phyloP scores from a whole-genome alignment of 2,329 filamentous ascomycete genomes.

The Berkeleyomyces basicola region DNA sequence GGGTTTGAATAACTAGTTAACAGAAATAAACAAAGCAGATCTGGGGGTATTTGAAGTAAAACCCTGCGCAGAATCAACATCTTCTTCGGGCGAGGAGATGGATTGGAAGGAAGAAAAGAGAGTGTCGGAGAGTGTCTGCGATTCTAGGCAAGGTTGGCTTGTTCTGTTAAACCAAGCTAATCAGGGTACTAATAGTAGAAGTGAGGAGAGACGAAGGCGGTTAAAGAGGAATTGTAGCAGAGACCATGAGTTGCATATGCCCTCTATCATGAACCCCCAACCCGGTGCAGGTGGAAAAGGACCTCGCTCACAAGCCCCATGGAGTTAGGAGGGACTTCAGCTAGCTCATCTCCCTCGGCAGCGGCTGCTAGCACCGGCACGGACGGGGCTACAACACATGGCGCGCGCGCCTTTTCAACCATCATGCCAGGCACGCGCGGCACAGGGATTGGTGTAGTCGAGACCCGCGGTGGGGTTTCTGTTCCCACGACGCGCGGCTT shows the following conservation, averaged over 20 bases:
- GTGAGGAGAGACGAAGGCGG: not conserved
- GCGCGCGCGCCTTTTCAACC: not conserved
- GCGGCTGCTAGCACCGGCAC: conserved; percentile 2
- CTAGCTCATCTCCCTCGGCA: conserved; percentile 21
- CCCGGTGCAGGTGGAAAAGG: conserved; percentile 33
- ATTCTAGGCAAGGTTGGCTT: not conserved
- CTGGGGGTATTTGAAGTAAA: not conserved
- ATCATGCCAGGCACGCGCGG: conserved; percentile 14
- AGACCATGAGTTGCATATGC: not conserved
- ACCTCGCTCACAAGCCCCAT: conserved; percentile 35
- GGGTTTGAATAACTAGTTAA: not conserved
- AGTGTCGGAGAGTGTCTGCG: too few relatives aligned
- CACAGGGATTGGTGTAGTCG: conserved; percentile 21
- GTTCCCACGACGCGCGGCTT: not conserved
- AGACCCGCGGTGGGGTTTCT: not conserved
- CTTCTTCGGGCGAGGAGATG: not conserved
- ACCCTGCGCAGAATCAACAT: not conserved
- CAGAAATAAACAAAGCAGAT: not conserved
- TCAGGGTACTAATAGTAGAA: too few relatives aligned
- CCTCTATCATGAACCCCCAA: conserved; percentile 15
- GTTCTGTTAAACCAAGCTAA: not conserved
- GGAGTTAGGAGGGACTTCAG: conserved; percentile 29
- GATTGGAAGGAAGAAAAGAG: not conserved
- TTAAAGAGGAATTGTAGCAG: not conserved
- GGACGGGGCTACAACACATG: not conserved